These are phyloP conservation scores for Exophiala spinifera DNA, from an alignment of 2,329 filamentous ascomycete species.

Conservation along the genomic window DNA sequence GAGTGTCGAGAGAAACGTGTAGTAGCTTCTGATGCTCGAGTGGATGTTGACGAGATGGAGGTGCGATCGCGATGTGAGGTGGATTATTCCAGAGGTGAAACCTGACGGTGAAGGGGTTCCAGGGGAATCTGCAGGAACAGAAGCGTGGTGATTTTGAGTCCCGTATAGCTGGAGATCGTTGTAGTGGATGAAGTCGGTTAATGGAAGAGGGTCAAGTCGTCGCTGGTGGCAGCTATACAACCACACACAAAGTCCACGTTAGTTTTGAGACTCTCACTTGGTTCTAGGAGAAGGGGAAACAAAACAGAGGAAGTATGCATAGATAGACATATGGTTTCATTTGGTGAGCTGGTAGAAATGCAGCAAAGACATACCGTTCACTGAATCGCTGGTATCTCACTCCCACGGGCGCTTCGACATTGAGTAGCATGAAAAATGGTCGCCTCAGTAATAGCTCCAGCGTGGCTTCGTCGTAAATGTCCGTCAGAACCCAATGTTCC, in stretches of 20 bases:
- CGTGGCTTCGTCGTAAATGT: constrained; percentile 69
- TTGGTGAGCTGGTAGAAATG: too few relatives aligned
- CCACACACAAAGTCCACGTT: neutral
- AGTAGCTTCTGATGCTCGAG: constrained; percentile 66
- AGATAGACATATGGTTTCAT: too few relatives aligned
- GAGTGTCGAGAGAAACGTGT: constrained; percentile 68
- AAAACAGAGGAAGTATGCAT: too few relatives aligned
- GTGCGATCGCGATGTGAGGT: constrained; percentile 76
- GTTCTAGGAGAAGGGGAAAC: too few relatives aligned
- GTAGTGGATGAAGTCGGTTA: constrained; percentile 59
- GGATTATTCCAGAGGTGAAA: constrained; percentile 57
- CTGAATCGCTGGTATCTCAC: constrained; percentile 79
- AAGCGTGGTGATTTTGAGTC: constrained; percentile 35
- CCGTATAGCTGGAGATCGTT: constrained; percentile 75
- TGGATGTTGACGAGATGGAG: constrained; percentile 85
- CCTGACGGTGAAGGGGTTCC: neutral
- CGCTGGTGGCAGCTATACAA: constrained; percentile 46
- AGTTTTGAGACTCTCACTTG: too few relatives aligned
- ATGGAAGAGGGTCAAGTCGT: constrained; percentile 49
- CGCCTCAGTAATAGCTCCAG: constrained; percentile 73
- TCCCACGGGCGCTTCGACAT: constrained; percentile 83
- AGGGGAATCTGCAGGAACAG: neutral
- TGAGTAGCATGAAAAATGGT: constrained; percentile 90
- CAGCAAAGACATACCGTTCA: constrained; percentile 45
- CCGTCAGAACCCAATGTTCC: constrained; percentile 78